Base-by-base conservation (phyloP, 352 stramenopile genomes). In the Globisporangium polare region DNA sequence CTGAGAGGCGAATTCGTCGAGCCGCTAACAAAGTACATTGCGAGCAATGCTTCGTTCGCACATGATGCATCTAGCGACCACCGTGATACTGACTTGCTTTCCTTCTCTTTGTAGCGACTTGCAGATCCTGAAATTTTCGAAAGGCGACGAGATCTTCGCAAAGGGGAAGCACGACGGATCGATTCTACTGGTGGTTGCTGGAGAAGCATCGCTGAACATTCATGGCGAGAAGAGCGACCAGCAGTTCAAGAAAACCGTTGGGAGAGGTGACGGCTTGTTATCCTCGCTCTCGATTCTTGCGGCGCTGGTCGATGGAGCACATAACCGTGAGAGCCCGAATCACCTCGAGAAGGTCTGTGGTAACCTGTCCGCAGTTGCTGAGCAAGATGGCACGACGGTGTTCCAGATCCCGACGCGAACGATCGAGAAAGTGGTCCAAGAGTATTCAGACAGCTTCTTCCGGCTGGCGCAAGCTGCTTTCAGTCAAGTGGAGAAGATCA, bases 401-500 rank as follows among this genome's bases (percentile, higher is more conserved):
- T 87, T 95, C 42, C 72, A 82, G 52, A 92, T 95, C 39, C 77
- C 80, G 2, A 62, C 57, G 18, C 57, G 65, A 1, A 73, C 79
- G 0, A 78, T 94, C 22, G 61, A 78, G 20, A 35, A 68, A 24
- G 81, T 91, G 26, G 57, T 92, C 26, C 52, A 84, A 13, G 64
- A 70, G 6, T 83, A 89, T 41, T 83, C 86, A 5, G 82, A 92
- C 42, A 81, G 76, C 13, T 86, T 92, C 53, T 89, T 89, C 35
- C 83, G 84, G 35, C 65, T 94, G 1, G 74, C 83, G 4, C 84
- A 95, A 66, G 75, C 83, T 3, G 77, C 80, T 15, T 62, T 95
- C 20, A 90, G 74, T 58, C 86, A 95, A 75, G 76, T 91, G 29
- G 84, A 95, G 62, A 89, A 88, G 49, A 90, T 95, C 56, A 93